Conservation (phyloP, 495 filamentous ascomycete genomes). For the Hamigera avellanea region DNA sequence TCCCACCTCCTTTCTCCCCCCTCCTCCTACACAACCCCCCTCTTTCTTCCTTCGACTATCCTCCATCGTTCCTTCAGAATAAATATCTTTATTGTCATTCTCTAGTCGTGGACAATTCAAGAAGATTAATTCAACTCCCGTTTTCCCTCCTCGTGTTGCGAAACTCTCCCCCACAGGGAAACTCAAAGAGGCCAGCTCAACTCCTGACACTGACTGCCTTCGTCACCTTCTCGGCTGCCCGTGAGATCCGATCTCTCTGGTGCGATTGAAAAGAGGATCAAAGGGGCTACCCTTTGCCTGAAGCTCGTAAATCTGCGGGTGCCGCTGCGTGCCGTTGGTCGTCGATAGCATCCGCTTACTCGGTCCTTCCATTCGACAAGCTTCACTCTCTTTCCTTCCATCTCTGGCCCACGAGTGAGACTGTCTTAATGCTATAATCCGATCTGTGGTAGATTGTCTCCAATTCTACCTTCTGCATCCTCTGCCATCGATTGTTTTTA, state of each 20-base stretch:
- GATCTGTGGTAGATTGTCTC: too few relatives aligned
- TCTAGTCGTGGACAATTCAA: slow-evolving; percentile 20
- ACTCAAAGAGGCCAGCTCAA: slow-evolving; percentile 7
- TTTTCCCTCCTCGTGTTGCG: background rate
- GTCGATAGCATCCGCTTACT: slow-evolving; percentile 23
- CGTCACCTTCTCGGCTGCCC: slow-evolving; percentile 6
- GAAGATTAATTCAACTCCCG: background rate
- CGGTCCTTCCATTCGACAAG: slow-evolving; percentile 25
- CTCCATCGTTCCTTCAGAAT: slow-evolving; percentile 27
- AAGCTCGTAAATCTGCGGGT: slow-evolving; percentile 8
- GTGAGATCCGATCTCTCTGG: slow-evolving; percentile 6
- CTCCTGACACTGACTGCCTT: slow-evolving; percentile 4
- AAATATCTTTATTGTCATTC: slow-evolving; percentile 28
- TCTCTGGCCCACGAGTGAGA: background rate
- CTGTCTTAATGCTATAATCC: too few relatives aligned
- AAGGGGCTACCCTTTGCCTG: slow-evolving; percentile 1
- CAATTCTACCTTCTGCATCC: too few relatives aligned
- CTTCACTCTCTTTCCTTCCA: slow-evolving; percentile 21
- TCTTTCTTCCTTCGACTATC: slow-evolving; percentile 9
- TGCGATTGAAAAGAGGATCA: slow-evolving; percentile 4
- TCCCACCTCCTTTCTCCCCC: slow-evolving; percentile 17
- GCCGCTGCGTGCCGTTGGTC: slow-evolving; percentile 3
- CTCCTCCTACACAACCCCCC: slow-evolving; percentile 9
- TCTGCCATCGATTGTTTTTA: background rate
- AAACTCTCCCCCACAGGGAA: background rate